Evolutionary conservation across 768 basidiomycete species (phyloP), one percentile per base, ranked within the genome.

Genomic region (Boletus rubroflammeus): DNA sequence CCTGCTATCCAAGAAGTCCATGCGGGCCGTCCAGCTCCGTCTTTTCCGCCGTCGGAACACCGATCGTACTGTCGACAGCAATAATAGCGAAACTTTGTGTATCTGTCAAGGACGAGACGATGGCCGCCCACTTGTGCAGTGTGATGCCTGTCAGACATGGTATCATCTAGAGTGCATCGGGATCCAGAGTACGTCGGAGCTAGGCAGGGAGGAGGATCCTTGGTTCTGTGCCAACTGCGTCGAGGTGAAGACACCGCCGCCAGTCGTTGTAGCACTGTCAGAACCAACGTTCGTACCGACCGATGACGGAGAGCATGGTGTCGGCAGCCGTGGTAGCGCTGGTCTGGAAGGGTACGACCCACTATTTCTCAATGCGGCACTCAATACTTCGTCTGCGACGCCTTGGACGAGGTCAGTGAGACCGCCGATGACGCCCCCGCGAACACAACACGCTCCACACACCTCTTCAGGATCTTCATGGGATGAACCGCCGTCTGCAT

Each of bases 161-260:
- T 92, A 87, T 65, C 90, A 93, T 69, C 76, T 90, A 31, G 72
- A 81, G 41, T 93, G 90, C 68, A 84, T 93, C 35, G 90, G 88
- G 48, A 86, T 93, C 60, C 72, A 71, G 48, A 78, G 76, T 60
- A 77, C 82, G 32, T 70, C 77, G 11, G 83, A 90, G 48, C 74
- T 92, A 15, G 90, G 88, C 7, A 79, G 71, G 46, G 88, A 89
- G 63, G 87, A 90, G 61, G 88, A 90, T 60, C 82, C 82, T 1
- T 93, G 90, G 90, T 93, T 79, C 68, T 70, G 69, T 87, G 89
- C 69, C 67, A 74, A 48, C 72, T 75, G 54, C 83, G 90, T 61
- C 65, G 80, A 59, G 57, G 70, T 29, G 70, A 75, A 55, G 42
- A 76, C 75, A 34, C 72, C 74, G 10, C 76, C 77, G 25, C 75